phyloP scores from a whole-genome alignment of 2,329 filamentous ascomycete species.

The Diaporthe sp. region DNA sequence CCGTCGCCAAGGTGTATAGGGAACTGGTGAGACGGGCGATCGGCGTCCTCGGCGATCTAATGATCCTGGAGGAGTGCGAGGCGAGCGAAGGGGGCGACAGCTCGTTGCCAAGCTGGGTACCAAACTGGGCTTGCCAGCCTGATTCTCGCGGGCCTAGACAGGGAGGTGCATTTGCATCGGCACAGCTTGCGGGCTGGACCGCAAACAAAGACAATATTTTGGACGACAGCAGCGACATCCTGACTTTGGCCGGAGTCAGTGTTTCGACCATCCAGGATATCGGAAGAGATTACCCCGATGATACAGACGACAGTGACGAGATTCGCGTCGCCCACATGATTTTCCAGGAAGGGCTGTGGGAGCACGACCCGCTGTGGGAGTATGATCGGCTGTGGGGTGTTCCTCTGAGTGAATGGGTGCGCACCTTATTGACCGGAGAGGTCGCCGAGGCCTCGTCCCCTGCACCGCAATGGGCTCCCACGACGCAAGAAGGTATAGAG shows the following conservation, averaged over 20 bases:
- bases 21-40: not conserved
- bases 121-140: conserved; percentile 1
- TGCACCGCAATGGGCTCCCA: conserved; percentile 1
- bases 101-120: not conserved
- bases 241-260: not conserved
- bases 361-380: not conserved
- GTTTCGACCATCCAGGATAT: conserved; percentile 14
- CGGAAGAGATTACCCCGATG: not conserved
- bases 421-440: not conserved
- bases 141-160: not conserved
- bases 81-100: not conserved
- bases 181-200: conserved; percentile 11
- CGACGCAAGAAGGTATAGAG: conserved; percentile 6
- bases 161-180: not conserved
- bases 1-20: not conserved
- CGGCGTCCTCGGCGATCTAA: not conserved
- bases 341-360: not conserved
- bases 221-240: conserved; percentile 5
- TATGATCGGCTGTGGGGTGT: not conserved
- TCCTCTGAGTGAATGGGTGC: conserved; percentile 17
- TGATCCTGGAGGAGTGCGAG: conserved; percentile 10
- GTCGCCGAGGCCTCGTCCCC: not conserved
- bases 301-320: not conserved
- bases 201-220: not conserved
- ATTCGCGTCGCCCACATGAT: not conserved